Base-by-base conservation (phyloP, 805 yeast species). In the Teunomyces tritomae region DNA sequence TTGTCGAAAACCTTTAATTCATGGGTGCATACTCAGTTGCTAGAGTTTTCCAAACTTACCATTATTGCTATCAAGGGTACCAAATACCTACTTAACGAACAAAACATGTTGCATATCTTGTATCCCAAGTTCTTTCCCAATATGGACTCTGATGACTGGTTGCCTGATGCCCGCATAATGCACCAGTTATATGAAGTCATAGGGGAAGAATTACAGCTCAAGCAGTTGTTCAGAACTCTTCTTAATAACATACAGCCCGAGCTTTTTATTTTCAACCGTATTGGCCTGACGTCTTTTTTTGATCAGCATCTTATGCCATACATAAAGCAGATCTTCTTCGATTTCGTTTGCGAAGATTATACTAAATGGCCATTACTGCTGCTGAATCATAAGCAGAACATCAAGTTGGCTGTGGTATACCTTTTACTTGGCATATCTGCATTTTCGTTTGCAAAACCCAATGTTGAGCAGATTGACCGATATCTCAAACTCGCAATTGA, bases 61-160 rank as follows among this genome's bases (percentile, higher is more conserved):
- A 68, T 69, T 24, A 45, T 66, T 41, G 76, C 74, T 26, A 66
- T 73, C n/a, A 73, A 71, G 49, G 77, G 77, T 5, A 55, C 66
- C 5, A 53, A 62, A 32, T 70, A 70, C 54, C 50, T 57, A 20
- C 62, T 71, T 46, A 64, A 61, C 40, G 77, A 71, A 45, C 78
- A 73, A 49, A 72, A 70, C 47, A 64, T 71, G 64, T 57, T 72
- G 36, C 77, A 73, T 46, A 72, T 73, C 28, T 57, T 72, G 13
- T 73, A 73, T 52, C 78, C 78, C 10, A 70, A 70, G 44, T 71
- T 70, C 55, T 73, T 67, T 43, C 76, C 76, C 36, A 71, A 72
- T 43, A 59, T 67, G 24, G 75, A 71, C 45, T 63, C 71, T 0
- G 76, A 71, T 49, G 72, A 71, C 43, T 73, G 76, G 75, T 39